Base-by-base conservation (phyloP, 2,329 filamentous ascomycete genomes). In the Verticillium dahliae region DNA sequence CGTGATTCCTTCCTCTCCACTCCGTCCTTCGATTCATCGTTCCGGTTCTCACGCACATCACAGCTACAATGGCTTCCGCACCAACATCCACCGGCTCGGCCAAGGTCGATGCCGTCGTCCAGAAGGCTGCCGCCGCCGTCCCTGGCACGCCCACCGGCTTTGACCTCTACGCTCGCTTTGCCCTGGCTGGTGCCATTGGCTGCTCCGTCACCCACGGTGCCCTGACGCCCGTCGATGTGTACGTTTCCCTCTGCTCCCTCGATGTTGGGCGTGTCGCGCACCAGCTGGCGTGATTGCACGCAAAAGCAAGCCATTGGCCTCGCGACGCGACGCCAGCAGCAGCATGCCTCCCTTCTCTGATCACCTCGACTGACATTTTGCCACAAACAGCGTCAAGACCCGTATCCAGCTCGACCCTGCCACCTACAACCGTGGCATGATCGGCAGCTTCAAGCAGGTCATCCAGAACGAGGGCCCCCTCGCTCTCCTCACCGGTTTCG, bases 221-320 rank as follows among this genome's bases (percentile, higher is more conserved):
- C 74, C 88, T 98, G 73, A 99, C 95, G 70, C 95, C 95, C 75
- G 92, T 99, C 79, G 95, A 99, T 90, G 95, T 99, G 94, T 98
- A 95, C 80, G 94, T 91, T 52, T 61, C 58, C n/a, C 27, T 34
- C 54, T 6, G 27, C 13, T 57, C 45, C n/a, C n/a, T 50, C n/a
- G 45, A 50, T 27, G n/a, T 11, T 27, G 1, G 27, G 2, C 27
- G 27, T 27, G 45, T 50, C 45, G 45, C 45, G 45, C 22, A 10
- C 41, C 18, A 9, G 7, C n/a, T 15, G 45, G 45, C 35, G 35
- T 13, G 35, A n/a, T 45, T 15, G 1, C 38, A 5, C 14, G 15
- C 1, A 1, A 11, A 9, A n/a, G 27, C 45, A 10, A 50, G 39
- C 14, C 39, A 45, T 45, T 45, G 39, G 13, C 14, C 39, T n/a